phyloP scores from a whole-genome alignment of 345 rosid genomes.

The Brassica carinata region DNA sequence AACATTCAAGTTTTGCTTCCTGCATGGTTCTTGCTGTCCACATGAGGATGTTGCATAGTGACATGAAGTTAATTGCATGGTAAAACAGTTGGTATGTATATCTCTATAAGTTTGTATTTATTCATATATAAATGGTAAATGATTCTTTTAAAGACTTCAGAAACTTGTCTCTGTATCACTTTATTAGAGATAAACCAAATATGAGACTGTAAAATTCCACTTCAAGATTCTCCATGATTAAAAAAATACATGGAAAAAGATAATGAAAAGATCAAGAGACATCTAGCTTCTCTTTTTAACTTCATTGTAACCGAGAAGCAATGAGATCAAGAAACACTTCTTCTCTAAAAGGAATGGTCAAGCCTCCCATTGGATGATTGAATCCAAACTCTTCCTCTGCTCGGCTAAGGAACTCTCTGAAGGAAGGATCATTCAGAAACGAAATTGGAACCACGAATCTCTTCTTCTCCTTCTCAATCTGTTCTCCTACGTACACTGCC shows the following conservation, averaged over 20 bases:
- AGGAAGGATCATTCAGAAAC: constrained; percentile 49
- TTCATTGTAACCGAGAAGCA: constrained; percentile 32
- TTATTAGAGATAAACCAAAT: neutral
- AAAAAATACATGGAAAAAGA: constrained; percentile 25
- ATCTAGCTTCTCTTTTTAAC: neutral
- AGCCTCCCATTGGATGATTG: constrained; percentile 53
- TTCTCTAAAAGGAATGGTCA: constrained; percentile 54
- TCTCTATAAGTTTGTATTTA: constrained; percentile 30
- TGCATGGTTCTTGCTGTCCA: constrained; percentile 9
- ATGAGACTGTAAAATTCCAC: neutral
- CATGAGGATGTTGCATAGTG: constrained; percentile 29
- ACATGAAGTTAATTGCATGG: constrained; percentile 11
- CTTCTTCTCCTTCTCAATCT: constrained; percentile 41
- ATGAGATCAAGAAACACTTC: constrained; percentile 40
- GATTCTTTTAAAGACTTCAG: constrained; percentile 16
- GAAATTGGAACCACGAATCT: constrained; percentile 50
- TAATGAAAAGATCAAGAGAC: too few species aligned
- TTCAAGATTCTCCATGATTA: constrained; percentile 25
- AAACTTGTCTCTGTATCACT: neutral
- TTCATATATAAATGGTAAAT: constrained; percentile 27
- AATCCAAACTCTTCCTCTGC: constrained; percentile 61
- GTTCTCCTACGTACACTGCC: constrained; percentile 54
- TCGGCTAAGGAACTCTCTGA: constrained; percentile 43
- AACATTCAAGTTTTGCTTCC: constrained; percentile 17
- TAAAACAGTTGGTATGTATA: constrained; percentile 29